Conservation (phyloP, 2,329 filamentous ascomycete genomes). For the Nemania sp. region DNA sequence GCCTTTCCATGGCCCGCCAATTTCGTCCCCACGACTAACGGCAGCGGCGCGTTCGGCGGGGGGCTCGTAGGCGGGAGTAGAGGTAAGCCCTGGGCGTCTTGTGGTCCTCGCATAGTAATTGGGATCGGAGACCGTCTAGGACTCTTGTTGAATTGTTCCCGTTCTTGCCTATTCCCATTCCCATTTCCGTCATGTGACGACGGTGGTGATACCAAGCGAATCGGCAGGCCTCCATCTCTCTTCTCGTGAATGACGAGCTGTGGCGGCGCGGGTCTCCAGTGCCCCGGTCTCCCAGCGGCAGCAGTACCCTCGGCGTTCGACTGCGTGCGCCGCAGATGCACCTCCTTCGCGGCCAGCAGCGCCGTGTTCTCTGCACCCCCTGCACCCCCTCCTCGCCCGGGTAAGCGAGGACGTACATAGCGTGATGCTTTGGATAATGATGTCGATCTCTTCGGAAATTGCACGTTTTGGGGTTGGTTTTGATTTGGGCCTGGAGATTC, state of each 20-base stretch:
- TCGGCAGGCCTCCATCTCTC: background rate
- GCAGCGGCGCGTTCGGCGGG: conserved; percentile 29
- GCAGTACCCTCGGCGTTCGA: conserved; percentile 32
- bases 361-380: background rate
- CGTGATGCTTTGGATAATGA: conserved; percentile 24
- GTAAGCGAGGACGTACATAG: conserved; percentile 2
- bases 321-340: conserved; percentile 30
- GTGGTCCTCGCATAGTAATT: background rate
- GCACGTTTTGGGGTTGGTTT: background rate
- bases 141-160: no score
- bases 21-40: conserved; percentile 21
- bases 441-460: conserved; percentile 25
- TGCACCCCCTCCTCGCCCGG: no score
- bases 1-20: conserved; percentile 14
- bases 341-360: conserved; percentile 6
- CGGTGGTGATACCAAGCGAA: background rate
- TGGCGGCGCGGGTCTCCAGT: conserved; percentile 22
- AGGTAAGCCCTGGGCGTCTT: conserved; percentile 18
- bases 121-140: background rate
- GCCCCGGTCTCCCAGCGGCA: conserved; percentile 12
- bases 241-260: conserved; percentile 1
- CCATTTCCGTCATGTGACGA: no score
- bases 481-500: no score
- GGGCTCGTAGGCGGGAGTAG: conserved; percentile 27
- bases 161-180: no score